A percentile compares a stretch with the other conserved stretches of the same genome.
Conservation (phyloP, 176 grass and related monocot species). For the Tuctoria greenei region DNA sequence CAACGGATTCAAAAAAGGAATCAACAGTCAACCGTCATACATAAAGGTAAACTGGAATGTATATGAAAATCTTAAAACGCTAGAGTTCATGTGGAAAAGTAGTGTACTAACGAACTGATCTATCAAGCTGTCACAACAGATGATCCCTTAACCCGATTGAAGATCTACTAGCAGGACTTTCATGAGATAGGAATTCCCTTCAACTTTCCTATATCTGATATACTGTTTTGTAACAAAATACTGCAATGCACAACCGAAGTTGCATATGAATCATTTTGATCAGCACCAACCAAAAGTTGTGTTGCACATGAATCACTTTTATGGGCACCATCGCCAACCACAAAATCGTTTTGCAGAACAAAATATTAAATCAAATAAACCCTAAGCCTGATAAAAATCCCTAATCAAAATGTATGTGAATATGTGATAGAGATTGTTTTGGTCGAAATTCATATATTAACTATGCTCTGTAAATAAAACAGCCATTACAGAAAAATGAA, state of each 20-base stretch:
- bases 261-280: background rate
- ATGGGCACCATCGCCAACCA: too few relatives aligned
- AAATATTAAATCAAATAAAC: background rate
- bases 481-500: background rate
- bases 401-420: background rate
- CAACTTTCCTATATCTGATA: background rate
- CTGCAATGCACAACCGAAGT: background rate
- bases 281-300: background rate
- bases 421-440: background rate
- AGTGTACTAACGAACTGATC: background rate
- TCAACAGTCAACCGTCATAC: background rate
- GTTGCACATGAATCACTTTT: background rate
- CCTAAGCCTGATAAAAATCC: background rate
- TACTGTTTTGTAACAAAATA: conserved; percentile 17
- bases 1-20: conserved; percentile 3
- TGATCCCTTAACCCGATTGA: background rate
- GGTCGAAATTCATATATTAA: background rate
- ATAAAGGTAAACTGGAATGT: conserved; percentile 3
- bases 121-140: background rate
- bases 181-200: background rate
- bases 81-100: background rate
- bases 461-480: background rate
- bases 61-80: background rate
- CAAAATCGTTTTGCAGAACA: background rate
- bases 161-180: background rate